Evolutionary conservation across 257 asterid species (phyloP), one percentile per base, ranked within the genome.

Genomic region (Nicotiana obtusifolia): DNA sequence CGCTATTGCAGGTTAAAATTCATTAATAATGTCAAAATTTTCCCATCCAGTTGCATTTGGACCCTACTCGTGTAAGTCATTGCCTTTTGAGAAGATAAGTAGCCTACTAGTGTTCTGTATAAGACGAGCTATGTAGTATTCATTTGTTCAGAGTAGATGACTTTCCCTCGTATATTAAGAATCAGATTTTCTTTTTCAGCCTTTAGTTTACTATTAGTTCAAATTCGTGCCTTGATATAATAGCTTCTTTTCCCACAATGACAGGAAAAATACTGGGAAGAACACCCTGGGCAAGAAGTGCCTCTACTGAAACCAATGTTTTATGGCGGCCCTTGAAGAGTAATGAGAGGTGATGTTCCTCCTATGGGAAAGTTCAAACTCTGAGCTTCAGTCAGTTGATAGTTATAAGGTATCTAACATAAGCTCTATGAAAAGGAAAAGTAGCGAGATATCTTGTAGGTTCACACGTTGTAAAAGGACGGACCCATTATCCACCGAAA

Each of bases 251-350:
- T 7, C 44, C 64, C 16, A 17, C 49, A 47, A 62, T 61, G n/a
- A 77, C 90, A 95, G 98, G 99, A 95, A 88, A 93, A 87, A 81
- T 95, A 88, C 81, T 95, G 99, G 98, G 99, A 93, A 82, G 91
- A 89, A 19, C 99, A 95, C 73, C 99, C 99, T 19, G 99, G 99
- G 73, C 90, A 90, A 82, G 86, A 71, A 35, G 98, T 92, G 80
- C 99, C 98, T 15, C 80, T 95, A 59, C 93, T 95, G 99, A 90
- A 93, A 83, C 99, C 99, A 28, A 88, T 84, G 86, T 95, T 95
- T 81, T 95, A 95, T 49, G 87, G 87, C 6, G 99, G 99, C 75
- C 99, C 99, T 81, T 95, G 99, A 98, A 90, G 89, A 85, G 97
- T 95, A 30, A 85, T 91, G 87, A 87, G 95, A 83, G 99, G 99